Evolutionary conservation across 2,329 filamentous ascomycete species (phyloP).

Genomic region (Aspergillus alliaceus): DNA sequence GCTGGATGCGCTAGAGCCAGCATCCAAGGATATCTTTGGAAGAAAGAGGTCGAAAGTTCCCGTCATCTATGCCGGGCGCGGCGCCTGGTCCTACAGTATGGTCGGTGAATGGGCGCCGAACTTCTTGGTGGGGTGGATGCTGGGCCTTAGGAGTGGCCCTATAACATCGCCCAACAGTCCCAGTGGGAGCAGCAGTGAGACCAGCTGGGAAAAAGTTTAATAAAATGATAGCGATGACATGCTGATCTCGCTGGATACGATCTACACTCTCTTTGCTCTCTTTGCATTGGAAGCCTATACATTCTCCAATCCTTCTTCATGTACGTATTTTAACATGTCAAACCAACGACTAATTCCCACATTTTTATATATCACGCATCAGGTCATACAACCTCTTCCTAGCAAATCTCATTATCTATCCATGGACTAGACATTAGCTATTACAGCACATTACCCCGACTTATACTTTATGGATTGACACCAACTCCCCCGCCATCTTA

Average conservation of each 20-base stretch:
- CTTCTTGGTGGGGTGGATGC: constrained; percentile 85
- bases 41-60: constrained; percentile 42
- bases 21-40: constrained; percentile 41
- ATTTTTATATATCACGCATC: background rate
- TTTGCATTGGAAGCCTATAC: background rate
- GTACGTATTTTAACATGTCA: background rate
- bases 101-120: constrained; percentile 79
- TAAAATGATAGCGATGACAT: background rate
- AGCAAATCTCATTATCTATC: background rate
- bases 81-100: constrained; percentile 79
- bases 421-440: background rate
- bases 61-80: constrained; percentile 78
- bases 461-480: background rate
- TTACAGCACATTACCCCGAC: background rate
- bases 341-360: background rate
- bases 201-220: constrained; percentile 36
- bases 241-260: background rate
- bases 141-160: constrained; percentile 64
- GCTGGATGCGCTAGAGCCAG: constrained; percentile 77
- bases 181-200: constrained; percentile 36
- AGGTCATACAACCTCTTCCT: background rate
- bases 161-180: constrained; percentile 19
- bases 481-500: background rate
- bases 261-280: background rate
- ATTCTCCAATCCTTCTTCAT: background rate